A percentile compares a stretch with the other conserved stretches of the same genome.
These are phyloP conservation scores for Prunella vulgaris DNA, from an alignment of 257 asterid genomes.

Conservation along the genomic window DNA sequence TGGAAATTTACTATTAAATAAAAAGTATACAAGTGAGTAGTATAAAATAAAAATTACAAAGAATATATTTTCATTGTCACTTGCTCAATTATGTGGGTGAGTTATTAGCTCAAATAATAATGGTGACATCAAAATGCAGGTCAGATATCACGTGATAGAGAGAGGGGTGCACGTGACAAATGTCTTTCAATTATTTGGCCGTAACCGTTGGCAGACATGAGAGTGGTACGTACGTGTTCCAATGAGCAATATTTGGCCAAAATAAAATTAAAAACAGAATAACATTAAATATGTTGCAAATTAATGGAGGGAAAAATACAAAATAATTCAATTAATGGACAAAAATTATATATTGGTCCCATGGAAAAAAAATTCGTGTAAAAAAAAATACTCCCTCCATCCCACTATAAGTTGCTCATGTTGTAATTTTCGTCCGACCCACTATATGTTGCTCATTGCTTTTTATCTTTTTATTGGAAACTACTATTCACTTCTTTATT, in stretches of 20 bases:
- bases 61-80: not conserved
- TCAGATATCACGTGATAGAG: conserved; percentile 19
- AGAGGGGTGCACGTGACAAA: conserved; percentile 23
- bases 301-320: too few relatives aligned
- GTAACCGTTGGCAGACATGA: not conserved
- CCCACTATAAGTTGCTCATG: too few relatives aligned
- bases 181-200: conserved; percentile 20
- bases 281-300: not conserved
- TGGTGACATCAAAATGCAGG: not conserved
- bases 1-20: too few relatives aligned
- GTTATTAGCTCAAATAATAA: not conserved
- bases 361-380: too few relatives aligned
- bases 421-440: too few relatives aligned
- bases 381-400: too few relatives aligned
- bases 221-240: not conserved
- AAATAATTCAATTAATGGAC: not conserved
- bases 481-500: too few relatives aligned
- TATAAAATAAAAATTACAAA: too few relatives aligned
- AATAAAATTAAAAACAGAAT: not conserved
- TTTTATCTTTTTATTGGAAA: too few relatives aligned
- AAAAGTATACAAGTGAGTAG: too few relatives aligned
- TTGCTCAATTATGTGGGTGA: not conserved
- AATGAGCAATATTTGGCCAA: not conserved
- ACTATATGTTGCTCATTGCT: too few relatives aligned
- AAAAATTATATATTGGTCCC: too few relatives aligned